phyloP scores from a whole-genome alignment of 176 grass and related monocot genomes.

The Tillandsia leiboldiana region DNA sequence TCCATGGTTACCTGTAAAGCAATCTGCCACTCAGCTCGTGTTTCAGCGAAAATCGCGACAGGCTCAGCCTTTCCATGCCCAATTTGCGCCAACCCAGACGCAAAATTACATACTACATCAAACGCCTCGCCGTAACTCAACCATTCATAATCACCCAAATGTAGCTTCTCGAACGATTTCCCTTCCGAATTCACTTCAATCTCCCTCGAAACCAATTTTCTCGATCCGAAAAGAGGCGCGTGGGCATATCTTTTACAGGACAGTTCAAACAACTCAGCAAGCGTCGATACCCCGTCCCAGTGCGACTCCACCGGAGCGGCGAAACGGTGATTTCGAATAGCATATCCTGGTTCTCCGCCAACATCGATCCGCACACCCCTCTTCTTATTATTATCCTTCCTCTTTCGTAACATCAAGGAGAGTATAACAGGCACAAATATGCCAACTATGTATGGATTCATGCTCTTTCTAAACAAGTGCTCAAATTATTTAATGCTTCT shows the following conservation, averaged over 20 bases:
- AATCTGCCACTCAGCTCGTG: constrained; percentile 86
- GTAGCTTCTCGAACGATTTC: constrained; percentile 88
- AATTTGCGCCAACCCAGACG: constrained; percentile 55
- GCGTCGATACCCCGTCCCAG: constrained; percentile 72
- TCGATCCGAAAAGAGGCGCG: constrained; percentile 62
- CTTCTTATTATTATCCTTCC: constrained; percentile 41
- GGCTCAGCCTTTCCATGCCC: constrained; percentile 51
- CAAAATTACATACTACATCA: constrained; percentile 61
- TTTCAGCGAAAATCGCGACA: constrained; percentile 89
- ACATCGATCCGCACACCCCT: constrained; percentile 52
- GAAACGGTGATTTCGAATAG: constrained; percentile 59
- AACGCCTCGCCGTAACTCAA: constrained; percentile 56
- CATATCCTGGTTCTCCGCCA: constrained; percentile 46
- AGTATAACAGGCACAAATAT: constrained; percentile 47
- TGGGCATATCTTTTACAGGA: constrained; percentile 53
- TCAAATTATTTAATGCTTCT: background rate
- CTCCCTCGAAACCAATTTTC: constrained; percentile 63
- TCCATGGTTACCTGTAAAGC: constrained; percentile 53
- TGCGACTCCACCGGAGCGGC: constrained; percentile 38
- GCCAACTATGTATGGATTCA: constrained; percentile 71
- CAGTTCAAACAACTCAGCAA: constrained; percentile 66
- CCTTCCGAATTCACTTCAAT: constrained; percentile 40
- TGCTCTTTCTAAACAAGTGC: background rate
- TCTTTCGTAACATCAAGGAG: constrained; percentile 43
- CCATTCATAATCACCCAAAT: constrained; percentile 88